Conservation (phyloP, 192 early-diverging fungal genomes). For the Backusella liffmaniae region DNA sequence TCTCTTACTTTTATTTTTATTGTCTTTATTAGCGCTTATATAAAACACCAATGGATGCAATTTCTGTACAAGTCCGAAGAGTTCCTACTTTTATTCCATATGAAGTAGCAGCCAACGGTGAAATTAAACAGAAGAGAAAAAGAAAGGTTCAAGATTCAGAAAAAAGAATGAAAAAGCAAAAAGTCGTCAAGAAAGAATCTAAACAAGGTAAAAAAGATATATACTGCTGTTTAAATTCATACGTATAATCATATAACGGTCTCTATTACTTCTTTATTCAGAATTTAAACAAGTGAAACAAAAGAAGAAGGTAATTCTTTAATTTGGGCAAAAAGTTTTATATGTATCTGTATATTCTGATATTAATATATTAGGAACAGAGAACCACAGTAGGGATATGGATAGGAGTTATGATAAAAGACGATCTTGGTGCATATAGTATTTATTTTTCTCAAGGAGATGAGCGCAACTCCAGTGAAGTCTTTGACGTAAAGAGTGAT, state of each 20-base stretch:
- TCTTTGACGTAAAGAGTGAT: background rate
- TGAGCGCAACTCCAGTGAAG: background rate
- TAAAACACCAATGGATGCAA: background rate
- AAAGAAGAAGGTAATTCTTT: background rate
- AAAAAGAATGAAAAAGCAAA: constrained; percentile 2
- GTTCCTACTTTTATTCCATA: background rate
- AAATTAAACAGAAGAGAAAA: background rate
- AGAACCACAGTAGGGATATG: background rate
- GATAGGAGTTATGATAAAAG: background rate
- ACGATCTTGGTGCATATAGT: background rate
- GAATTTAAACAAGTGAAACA: background rate
- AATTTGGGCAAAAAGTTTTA: background rate
- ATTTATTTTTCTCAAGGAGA: background rate
- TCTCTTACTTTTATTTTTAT: background rate
- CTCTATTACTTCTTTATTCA: background rate
- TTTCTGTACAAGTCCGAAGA: background rate
- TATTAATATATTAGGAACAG: background rate
- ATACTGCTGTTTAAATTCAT: background rate
- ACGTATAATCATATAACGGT: background rate
- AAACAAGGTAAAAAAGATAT: background rate
- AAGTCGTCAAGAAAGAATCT: background rate
- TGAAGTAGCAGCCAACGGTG: background rate
- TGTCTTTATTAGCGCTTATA: background rate
- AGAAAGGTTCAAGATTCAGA: background rate
- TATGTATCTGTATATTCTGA: background rate